Evolutionary conservation across 768 basidiomycete genomes (phyloP).

Genomic region (Grammothele lineata): DNA sequence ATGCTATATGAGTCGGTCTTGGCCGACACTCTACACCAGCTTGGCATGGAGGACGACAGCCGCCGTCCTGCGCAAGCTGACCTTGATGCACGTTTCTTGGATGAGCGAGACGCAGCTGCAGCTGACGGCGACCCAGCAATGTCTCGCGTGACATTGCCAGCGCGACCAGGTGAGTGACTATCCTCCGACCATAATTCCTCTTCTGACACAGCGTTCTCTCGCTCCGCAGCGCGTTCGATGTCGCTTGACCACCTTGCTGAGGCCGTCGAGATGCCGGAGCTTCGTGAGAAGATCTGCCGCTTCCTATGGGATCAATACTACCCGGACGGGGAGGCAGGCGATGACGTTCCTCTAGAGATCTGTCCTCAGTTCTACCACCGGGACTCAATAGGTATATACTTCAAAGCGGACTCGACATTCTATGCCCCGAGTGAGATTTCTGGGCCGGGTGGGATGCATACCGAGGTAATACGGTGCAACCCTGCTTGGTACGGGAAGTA

Average conservation of each 20-base stretch:
- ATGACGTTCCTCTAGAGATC: neutral
- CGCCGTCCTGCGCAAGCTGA: no score
- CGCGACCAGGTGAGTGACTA: no score
- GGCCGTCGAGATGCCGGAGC: neutral
- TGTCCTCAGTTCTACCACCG: neutral
- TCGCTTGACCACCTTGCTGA: no score
- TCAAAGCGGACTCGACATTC: conserved; percentile 4
- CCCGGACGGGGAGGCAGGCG: neutral
- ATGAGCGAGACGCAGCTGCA: neutral
- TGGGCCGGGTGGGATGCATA: conserved; percentile 25
- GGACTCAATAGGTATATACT: neutral
- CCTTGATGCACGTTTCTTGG: no score
- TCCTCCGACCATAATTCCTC: no score
- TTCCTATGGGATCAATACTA: neutral
- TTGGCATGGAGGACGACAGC: no score
- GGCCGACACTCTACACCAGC: no score
- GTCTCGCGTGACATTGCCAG: neutral
- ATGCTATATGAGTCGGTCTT: no score
- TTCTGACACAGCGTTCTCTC: no score
- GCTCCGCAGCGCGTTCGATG: no score
- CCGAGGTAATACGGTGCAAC: conserved; percentile 19
- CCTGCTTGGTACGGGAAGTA: conserved; percentile 19
- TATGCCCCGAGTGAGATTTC: conserved; percentile 27
- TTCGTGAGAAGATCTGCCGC: neutral
- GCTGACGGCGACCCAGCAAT: neutral